phyloP scores from a whole-genome alignment of 345 rosid genomes.

The Diplotaxis tenuifolia region DNA sequence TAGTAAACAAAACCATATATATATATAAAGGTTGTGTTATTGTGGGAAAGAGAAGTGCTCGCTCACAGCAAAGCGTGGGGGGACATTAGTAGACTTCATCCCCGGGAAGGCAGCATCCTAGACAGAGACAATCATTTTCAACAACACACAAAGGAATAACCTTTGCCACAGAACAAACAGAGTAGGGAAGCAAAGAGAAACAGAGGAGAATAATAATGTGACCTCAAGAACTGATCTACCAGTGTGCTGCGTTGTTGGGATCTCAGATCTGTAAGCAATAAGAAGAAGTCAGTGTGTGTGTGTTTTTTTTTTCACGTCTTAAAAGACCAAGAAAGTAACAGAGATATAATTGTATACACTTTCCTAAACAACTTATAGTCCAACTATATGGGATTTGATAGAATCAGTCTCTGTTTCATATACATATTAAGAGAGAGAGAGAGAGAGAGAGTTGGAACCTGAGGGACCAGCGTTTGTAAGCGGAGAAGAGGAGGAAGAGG shows the following conservation, averaged over 20 bases:
- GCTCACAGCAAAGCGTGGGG: slow-evolving; percentile 64
- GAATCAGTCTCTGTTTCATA: not conserved
- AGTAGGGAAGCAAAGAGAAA: too few species aligned
- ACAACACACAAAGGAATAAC: not conserved
- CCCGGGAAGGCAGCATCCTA: slow-evolving; percentile 42
- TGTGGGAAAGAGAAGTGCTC: not conserved
- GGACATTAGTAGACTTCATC: slow-evolving; percentile 45
- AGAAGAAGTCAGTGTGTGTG: slow-evolving; percentile 3
- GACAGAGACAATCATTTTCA: slow-evolving; percentile 14
- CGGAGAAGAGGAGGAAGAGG: slow-evolving; percentile 52
- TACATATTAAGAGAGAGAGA: too few species aligned
- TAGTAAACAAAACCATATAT: too few species aligned
- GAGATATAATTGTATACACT: too few species aligned
- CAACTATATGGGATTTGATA: not conserved
- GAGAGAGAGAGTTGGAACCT: too few species aligned
- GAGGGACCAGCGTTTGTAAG: slow-evolving; percentile 56
- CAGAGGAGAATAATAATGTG: not conserved
- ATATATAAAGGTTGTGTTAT: too few species aligned
- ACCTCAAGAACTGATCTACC: slow-evolving; percentile 53
- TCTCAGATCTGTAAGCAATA: slow-evolving; percentile 49
- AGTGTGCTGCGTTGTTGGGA: slow-evolving; percentile 41
- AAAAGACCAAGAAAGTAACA: too few species aligned
- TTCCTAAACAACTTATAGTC: not conserved
- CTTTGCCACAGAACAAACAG: not conserved
- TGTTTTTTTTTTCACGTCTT: not conserved